Evolutionary conservation across 768 basidiomycete species (phyloP).

Genomic region (Peribolospora kevripleyi): DNA sequence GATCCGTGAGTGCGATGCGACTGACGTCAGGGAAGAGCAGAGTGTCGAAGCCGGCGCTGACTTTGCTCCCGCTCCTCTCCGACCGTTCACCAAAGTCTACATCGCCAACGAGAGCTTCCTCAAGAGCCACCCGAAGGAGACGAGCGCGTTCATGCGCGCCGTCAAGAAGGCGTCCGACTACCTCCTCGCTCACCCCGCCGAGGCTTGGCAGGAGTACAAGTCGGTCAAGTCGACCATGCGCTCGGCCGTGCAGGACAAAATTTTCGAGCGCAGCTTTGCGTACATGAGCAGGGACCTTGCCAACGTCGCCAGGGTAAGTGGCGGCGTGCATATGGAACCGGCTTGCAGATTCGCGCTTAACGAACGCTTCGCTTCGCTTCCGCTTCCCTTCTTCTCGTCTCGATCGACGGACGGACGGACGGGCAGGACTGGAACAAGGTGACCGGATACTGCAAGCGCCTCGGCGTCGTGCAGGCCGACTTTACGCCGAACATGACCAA

Average conservation of each 20-base stretch:
- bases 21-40: not conserved
- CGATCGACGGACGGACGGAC: not conserved
- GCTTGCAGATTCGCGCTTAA: too few species aligned
- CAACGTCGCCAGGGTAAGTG: constrained; percentile 2
- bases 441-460: constrained; percentile 10
- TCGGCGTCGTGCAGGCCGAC: constrained; percentile 5
- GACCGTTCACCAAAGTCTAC: not conserved
- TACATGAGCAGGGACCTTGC: constrained; percentile 11
- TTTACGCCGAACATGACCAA: constrained; percentile 14
- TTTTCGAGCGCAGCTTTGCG: constrained; percentile 12
- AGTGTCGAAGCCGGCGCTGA: not conserved
- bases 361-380: too few species aligned
- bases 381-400: too few species aligned
- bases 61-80: not conserved
- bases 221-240: constrained; percentile 8
- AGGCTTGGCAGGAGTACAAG: constrained; percentile 10
- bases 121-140: constrained; percentile 7
- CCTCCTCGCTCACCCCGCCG: constrained; percentile 7
- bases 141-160: constrained; percentile 12
- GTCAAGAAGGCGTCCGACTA: constrained; percentile 11
- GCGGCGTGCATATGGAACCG: not conserved
- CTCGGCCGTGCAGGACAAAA: constrained; percentile 8
- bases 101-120: constrained; percentile 11
- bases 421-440: constrained; percentile 13
- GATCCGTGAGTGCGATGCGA: not conserved